Conservation (phyloP, 345 rosid genomes). For the Brassica juncea region DNA sequence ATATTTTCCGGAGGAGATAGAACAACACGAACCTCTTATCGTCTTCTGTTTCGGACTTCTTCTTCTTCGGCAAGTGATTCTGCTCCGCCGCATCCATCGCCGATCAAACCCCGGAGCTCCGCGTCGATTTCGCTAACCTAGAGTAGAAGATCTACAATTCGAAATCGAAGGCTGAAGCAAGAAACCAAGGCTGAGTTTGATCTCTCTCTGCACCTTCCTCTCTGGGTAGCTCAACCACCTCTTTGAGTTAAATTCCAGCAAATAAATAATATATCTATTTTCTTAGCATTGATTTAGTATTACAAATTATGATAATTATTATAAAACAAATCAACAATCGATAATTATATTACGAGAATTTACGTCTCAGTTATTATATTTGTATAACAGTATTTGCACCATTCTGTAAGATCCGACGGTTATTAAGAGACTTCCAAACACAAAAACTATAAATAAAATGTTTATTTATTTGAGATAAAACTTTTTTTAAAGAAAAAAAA, state of each 20-base stretch:
- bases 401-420: too few species aligned
- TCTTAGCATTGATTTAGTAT: too few species aligned
- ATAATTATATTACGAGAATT: too few species aligned
- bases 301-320: too few species aligned
- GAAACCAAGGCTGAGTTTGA: background rate
- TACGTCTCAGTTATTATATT: too few species aligned
- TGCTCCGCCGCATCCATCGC: conserved; percentile 36
- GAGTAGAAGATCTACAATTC: background rate
- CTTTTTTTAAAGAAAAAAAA: too few species aligned
- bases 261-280: background rate
- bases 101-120: conserved; percentile 6
- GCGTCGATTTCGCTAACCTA: background rate
- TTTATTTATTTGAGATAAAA: too few species aligned
- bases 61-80: conserved; percentile 35
- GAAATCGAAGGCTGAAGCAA: background rate
- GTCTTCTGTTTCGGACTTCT: conserved; percentile 44
- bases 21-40: conserved; percentile 33
- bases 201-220: background rate
- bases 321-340: background rate
- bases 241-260: background rate
- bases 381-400: background rate
- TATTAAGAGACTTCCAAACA: too few species aligned
- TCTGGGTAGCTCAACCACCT: background rate
- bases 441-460: too few species aligned
- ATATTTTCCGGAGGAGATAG: background rate